phyloP scores from a whole-genome alignment of 345 rosid genomes.

The Kandelia obovata region DNA sequence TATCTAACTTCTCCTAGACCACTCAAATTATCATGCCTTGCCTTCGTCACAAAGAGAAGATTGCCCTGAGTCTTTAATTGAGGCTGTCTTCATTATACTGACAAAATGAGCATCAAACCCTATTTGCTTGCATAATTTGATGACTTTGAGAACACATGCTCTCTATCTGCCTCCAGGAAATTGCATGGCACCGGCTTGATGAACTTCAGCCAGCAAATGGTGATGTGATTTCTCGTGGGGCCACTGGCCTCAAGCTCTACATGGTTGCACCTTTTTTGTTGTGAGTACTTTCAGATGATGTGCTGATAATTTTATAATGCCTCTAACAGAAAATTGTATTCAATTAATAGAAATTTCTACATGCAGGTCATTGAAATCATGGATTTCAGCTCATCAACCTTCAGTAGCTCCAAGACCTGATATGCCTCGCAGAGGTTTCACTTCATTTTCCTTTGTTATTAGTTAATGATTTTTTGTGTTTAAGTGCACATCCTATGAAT shows the following conservation, averaged over 20 bases:
- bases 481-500: not conserved
- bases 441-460: conserved; percentile 10
- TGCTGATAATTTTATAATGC: not conserved
- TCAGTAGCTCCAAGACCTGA: conserved; percentile 55
- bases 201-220: conserved; percentile 73
- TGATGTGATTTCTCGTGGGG: conserved; percentile 81
- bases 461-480: not conserved
- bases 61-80: too few species aligned
- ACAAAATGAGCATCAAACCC: not conserved
- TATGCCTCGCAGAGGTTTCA: conserved; percentile 62
- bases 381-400: conserved; percentile 67
- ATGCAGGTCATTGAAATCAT: conserved; percentile 66
- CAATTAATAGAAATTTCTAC: conserved; percentile 10
- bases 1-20: too few species aligned
- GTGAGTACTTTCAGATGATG: conserved; percentile 42
- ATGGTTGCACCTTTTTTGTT: conserved; percentile 92
- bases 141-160: not conserved
- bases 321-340: not conserved
- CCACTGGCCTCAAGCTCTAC: conserved; percentile 84
- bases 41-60: too few species aligned
- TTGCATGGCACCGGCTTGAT: conserved; percentile 90
- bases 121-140: not conserved
- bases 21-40: too few species aligned
- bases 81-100: too few species aligned
- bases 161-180: conserved; percentile 60